Base-by-base conservation (phyloP, 208 protist genomes). In the Strigomonas culicis region DNA sequence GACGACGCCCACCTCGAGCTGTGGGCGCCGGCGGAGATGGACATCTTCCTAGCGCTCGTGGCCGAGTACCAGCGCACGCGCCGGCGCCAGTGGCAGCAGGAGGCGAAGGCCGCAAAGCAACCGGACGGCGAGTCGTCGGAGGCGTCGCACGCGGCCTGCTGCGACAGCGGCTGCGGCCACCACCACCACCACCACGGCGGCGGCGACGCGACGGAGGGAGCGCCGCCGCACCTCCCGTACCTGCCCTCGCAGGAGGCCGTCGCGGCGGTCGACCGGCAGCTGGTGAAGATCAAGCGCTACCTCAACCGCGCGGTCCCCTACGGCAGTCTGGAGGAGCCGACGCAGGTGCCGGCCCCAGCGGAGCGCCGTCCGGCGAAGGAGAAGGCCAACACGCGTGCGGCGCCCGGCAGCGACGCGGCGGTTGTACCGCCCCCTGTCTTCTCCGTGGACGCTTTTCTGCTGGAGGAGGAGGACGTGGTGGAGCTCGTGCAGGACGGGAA, bases 401-500 rank as follows among this genome's bases (percentile, higher is more conserved):
- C 43, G 1, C 7, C 65, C 15, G 7, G 0, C 30, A 24, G 27
- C 10, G n/a, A 44, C 13, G 15, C 53, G 21, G 4, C 49, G 0
- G 13, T 43, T 1, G 59, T 74, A 17, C 19, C 56, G 4, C 25
- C 75, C 10, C 80, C 83, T 21, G 76, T 89, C 11, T 88, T 77
- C 70, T 66, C 79, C 27, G 71, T 95, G 19, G 88, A 95, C 61
- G 72, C 83, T 6, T 95, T 91, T 61, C 68, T 95, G 1, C 92
- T 92, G 65, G 49, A 71, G 7, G 80, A 90, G 21, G 74, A 88
- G 31, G 79, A 90, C 59, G 74, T 95, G 17, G 83, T 88, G 27
- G 69, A 75, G 49, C 69, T 95, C 1, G 79, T 82, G 17, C 28
- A 75, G 24, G 62, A 39, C 3, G 75, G 76, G 10, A 47, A 61